phyloP scores from a whole-genome alignment of 495 filamentous ascomycete species.

The Aspergillus coremiiformis region DNA sequence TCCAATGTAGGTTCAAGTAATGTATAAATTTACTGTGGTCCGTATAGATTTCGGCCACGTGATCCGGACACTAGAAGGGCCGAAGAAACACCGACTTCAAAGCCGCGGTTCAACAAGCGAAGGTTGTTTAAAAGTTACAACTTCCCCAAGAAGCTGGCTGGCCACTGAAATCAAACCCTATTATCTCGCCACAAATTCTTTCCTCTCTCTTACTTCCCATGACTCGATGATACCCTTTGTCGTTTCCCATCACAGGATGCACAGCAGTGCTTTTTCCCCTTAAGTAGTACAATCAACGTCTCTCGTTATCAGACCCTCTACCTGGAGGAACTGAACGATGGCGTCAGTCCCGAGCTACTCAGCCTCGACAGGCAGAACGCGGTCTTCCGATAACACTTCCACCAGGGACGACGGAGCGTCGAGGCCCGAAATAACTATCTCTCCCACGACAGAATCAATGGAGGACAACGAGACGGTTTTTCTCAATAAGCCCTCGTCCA shows the following conservation, averaged over 20 bases:
- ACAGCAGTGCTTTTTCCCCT: background rate
- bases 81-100: too few species aligned
- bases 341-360: constrained; percentile 33
- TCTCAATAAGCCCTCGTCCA: constrained; percentile 30
- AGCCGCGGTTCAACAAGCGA: constrained; percentile 11
- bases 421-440: constrained; percentile 4
- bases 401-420: constrained; percentile 13
- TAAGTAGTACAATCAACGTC: background rate
- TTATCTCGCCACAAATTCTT: background rate
- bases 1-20: too few species aligned
- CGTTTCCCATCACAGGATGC: constrained; percentile 11
- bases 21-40: too few species aligned
- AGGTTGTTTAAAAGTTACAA: too few species aligned
- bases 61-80: too few species aligned
- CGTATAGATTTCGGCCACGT: too few species aligned
- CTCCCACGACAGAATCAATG: constrained; percentile 12
- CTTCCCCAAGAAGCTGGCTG: background rate
- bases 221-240: background rate
- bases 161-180: background rate
- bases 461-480: constrained; percentile 40
- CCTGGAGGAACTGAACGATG: constrained; percentile 20
- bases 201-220: background rate
- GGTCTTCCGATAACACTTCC: constrained; percentile 24
- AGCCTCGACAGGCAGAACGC: constrained; percentile 22
- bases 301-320: background rate